Base-by-base conservation (phyloP, 805 yeast genomes). In the Candida arabinofermentans region DNA sequence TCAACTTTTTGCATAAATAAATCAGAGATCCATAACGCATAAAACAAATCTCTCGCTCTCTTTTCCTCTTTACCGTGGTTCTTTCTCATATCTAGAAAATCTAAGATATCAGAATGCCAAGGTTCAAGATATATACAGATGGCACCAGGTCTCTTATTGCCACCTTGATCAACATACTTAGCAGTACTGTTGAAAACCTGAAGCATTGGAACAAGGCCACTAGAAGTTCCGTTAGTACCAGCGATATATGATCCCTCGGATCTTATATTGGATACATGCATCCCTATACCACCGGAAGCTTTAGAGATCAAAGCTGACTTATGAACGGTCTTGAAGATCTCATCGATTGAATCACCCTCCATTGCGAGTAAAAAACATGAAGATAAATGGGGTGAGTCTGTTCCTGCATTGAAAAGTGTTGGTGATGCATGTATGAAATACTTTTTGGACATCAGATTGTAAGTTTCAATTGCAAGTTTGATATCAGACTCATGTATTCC, bases 121-220 rank as follows among this genome's bases (percentile, higher is more conserved):
- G 99, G 97, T 67, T 91, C 99, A 27, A 91, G 64, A 65, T 90
- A 91, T 27, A 89, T 67, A 27, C 96, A 96, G 65, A 91, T 86
- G 3, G 99, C 99, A 48, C 98, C 98, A 0, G 99, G 99, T 57
- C 99, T 74, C 66, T 90, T 90, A 68, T 91, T 91, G 42, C 98
- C 98, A 48, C 99, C 99, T 72, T 91, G 99, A 57, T 91, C 98
- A 32, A 91, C 98, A 58, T 90, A 91, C 54, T 96, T 78, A 16
- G 99, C 98, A 21, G 98, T 89, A 66, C 88, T 85, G 70, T 91
- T 91, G 70, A 82, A 91, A 8, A 91, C 98, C 53, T 96, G 79
- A 22, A 91, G 70, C 97, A 91, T 89, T n/a, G 99, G 99, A 32
- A 90, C 83, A 37, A 91, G 67, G 29, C 99, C 99, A 54, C 82